Evolutionary conservation across 1,139 yeast genomes (phyloP).

Genomic region (Debaryomycetaceae sp.): DNA sequence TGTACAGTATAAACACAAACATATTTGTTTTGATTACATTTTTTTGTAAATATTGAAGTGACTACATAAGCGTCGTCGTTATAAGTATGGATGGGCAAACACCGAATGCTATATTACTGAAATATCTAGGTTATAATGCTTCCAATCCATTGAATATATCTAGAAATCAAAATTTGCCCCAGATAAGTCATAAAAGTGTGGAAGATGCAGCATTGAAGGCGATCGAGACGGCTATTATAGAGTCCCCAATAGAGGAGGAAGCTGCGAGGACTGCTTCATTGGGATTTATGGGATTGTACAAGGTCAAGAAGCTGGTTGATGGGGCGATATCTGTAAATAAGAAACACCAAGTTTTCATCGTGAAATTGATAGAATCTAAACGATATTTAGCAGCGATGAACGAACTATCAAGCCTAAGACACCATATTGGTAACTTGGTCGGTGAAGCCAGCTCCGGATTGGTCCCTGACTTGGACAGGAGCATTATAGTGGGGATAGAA

Average conservation of each 20-base stretch:
- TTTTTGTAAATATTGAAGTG: not conserved
- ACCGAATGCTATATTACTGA: not conserved
- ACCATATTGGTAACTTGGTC: conserved; percentile 7
- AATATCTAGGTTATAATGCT: conserved; percentile 1
- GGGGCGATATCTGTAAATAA: conserved; percentile 12
- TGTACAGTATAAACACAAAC: not conserved
- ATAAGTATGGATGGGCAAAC: not conserved
- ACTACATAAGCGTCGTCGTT: not conserved
- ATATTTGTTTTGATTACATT: not conserved
- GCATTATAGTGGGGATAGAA: conserved; percentile 1
- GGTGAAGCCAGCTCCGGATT: conserved; percentile 1
- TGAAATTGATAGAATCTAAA: conserved; percentile 24
- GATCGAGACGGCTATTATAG: conserved; percentile 3
- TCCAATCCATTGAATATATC: conserved; percentile 9
- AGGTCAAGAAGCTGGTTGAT: conserved; percentile 8
- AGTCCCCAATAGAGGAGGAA: conserved; percentile 3
- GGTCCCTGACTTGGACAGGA: not conserved
- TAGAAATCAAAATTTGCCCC: conserved; percentile 8
- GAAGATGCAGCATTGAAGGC: conserved; percentile 8
- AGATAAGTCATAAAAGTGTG: conserved; percentile 8
- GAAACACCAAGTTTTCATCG: conserved; percentile 29
- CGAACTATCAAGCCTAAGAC: conserved; percentile 10
- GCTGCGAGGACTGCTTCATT: conserved; percentile 10
- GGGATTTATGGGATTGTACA: conserved; percentile 17
- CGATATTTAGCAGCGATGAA: conserved; percentile 12